A percentile compares a stretch with the other conserved stretches of the same genome.
Evolutionary conservation across 306 rosid species (phyloP).

Genomic region (Acacia acuminata): DNA sequence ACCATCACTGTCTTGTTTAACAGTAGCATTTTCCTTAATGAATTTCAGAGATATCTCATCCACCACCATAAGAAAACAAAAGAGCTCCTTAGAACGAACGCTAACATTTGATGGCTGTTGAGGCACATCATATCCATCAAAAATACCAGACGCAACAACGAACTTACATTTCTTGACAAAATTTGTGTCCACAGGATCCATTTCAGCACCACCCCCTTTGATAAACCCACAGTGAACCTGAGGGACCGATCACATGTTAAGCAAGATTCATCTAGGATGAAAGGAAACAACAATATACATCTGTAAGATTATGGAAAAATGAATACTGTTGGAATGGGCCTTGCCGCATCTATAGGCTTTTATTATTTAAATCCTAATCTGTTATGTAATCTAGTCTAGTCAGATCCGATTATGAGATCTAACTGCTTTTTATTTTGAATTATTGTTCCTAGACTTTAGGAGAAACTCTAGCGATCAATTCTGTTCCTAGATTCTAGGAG

Average conservation of each 20-base stretch:
- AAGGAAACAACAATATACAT: background rate
- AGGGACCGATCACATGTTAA: conserved; percentile 25
- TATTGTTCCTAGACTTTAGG: no score
- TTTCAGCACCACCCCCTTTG: conserved; percentile 84
- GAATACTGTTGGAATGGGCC: no score
- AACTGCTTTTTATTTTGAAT: no score
- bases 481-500: no score
- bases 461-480: no score
- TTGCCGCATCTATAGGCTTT: no score
- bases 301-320: conserved; percentile 21
- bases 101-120: conserved; percentile 91
- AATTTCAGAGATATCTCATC: conserved; percentile 81
- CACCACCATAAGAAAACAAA: conserved; percentile 95
- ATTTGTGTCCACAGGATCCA: conserved; percentile 62
- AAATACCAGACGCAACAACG: conserved; percentile 95
- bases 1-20: conserved; percentile 62
- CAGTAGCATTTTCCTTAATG: conserved; percentile 73
- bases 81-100: conserved; percentile 69
- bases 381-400: no score
- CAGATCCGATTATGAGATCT: no score
- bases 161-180: conserved; percentile 87
- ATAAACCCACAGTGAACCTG: conserved; percentile 97
- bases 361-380: no score
- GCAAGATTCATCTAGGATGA: conserved; percentile 13
- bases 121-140: conserved; percentile 91